Conservation (phyloP, 768 basidiomycete genomes). For the Dioszegia crocea region DNA sequence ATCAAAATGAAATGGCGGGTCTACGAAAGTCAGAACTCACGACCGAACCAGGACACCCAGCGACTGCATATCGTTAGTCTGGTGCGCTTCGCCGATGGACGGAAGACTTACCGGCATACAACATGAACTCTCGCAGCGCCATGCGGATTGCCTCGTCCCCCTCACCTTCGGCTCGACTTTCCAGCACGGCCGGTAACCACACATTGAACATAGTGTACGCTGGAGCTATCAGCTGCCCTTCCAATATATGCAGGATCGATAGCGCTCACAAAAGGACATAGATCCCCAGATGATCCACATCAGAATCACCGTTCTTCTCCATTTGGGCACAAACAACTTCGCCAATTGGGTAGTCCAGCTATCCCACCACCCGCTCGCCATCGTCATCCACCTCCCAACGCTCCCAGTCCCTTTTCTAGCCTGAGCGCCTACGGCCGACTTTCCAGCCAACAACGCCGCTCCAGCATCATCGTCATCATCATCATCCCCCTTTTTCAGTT, state of each 20-base stretch:
- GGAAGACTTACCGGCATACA: slow-evolving; percentile 34
- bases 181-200: slow-evolving; percentile 47
- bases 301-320: slow-evolving; percentile 45
- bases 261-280: slow-evolving; percentile 42
- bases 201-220: slow-evolving; percentile 48
- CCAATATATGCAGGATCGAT: neutral
- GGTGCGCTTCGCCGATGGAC: neutral
- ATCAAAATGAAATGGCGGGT: neutral
- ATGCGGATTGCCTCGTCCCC: slow-evolving; percentile 38
- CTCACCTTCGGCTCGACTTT: slow-evolving; percentile 36
- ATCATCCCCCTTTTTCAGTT: slow-evolving; percentile 1
- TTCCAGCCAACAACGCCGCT: neutral
- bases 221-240: slow-evolving; percentile 8
- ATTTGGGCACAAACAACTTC: slow-evolving; percentile 42
- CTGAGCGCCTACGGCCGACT: neutral
- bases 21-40: slow-evolving; percentile 23
- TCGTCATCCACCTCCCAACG: slow-evolving; percentile 2
- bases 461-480: slow-evolving; percentile 8
- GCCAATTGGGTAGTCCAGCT: slow-evolving; percentile 34
- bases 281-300: slow-evolving; percentile 50
- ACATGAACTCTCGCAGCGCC: slow-evolving; percentile 41
- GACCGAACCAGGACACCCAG: slow-evolving; percentile 47
- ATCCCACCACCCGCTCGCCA: slow-evolving; percentile 17
- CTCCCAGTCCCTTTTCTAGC: slow-evolving; percentile 3
- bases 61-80: slow-evolving; percentile 25